Evolutionary conservation across 1,139 yeast species (phyloP).

Genomic region (Tardiomyces digboiensis): DNA sequence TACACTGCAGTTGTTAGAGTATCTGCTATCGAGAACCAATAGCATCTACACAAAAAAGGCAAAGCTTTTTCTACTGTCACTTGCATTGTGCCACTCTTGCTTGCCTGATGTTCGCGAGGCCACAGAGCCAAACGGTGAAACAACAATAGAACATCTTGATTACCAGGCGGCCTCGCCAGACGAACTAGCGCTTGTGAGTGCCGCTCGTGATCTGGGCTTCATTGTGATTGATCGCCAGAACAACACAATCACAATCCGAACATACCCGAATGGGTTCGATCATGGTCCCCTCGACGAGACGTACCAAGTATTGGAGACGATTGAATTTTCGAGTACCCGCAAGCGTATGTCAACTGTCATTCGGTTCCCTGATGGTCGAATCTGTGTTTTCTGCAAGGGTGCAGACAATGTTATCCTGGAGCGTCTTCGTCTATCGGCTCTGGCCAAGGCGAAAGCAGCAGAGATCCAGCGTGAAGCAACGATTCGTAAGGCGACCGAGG

Average conservation of each 20-base stretch:
- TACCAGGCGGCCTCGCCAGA: slow-evolving; percentile 97
- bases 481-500: slow-evolving; percentile 69
- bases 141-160: slow-evolving; percentile 38
- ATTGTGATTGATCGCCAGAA: slow-evolving; percentile 64
- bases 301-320: slow-evolving; percentile 65
- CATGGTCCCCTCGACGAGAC: slow-evolving; percentile 50
- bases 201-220: slow-evolving; percentile 91
- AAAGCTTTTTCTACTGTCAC: slow-evolving; percentile 64
- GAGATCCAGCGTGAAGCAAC: slow-evolving; percentile 54
- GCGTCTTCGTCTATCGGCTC: slow-evolving; percentile 32
- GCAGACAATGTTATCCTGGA: slow-evolving; percentile 93
- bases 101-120: slow-evolving; percentile 46
- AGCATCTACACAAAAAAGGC: slow-evolving; percentile 64
- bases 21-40: slow-evolving; percentile 64
- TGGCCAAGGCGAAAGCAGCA: slow-evolving; percentile 50
- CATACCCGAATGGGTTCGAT: slow-evolving; percentile 81
- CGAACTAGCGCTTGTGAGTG: slow-evolving; percentile 85
- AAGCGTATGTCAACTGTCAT: slow-evolving; percentile 93
- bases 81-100: slow-evolving; percentile 88
- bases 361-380: slow-evolving; percentile 66
- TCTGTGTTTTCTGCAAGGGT: slow-evolving; percentile 82
- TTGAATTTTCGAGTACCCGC: slow-evolving; percentile 81
- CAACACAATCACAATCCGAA: slow-evolving; percentile 50
- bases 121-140: slow-evolving; percentile 23
- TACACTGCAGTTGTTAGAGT: slow-evolving; percentile 54